These are phyloP conservation scores for Dryas integrifolia DNA, from an alignment of 331 rosid genomes.

Conservation along the genomic window DNA sequence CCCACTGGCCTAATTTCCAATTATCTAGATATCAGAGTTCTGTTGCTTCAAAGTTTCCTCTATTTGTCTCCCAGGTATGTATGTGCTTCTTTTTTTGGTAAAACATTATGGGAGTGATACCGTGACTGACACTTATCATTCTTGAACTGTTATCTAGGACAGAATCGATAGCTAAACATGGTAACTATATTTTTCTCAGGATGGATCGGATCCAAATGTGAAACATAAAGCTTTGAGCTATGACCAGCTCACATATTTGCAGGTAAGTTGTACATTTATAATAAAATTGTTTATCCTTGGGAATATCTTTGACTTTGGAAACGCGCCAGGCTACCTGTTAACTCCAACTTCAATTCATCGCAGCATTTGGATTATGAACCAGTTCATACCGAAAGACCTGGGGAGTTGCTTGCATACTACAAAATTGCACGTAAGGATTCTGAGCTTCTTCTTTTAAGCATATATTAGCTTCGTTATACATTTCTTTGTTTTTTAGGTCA, in stretches of 20 bases:
- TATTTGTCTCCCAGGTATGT: constrained; percentile 93
- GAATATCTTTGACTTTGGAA: neutral
- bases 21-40: constrained; percentile 65
- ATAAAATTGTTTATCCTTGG: constrained; percentile 1
- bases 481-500: constrained; percentile 50
- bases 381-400: constrained; percentile 67
- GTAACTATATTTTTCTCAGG: constrained; percentile 45
- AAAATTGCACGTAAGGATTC: constrained; percentile 75
- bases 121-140: neutral
- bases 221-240: constrained; percentile 77
- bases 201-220: constrained; percentile 70
- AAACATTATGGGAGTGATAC: constrained; percentile 6
- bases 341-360: constrained; percentile 38
- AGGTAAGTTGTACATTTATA: constrained; percentile 44
- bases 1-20: constrained; percentile 26
- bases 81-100: constrained; percentile 19
- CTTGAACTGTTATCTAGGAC: constrained; percentile 22
- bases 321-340: constrained; percentile 1
- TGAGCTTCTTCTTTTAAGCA: neutral
- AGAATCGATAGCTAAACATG: constrained; percentile 20
- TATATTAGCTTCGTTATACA: neutral
- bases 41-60: constrained; percentile 73
- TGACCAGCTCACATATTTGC: constrained; percentile 75
- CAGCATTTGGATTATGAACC: constrained; percentile 86
- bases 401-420: constrained; percentile 92